Base-by-base conservation (phyloP, 139 green algal species). In the Chloropicon primus region DNA sequence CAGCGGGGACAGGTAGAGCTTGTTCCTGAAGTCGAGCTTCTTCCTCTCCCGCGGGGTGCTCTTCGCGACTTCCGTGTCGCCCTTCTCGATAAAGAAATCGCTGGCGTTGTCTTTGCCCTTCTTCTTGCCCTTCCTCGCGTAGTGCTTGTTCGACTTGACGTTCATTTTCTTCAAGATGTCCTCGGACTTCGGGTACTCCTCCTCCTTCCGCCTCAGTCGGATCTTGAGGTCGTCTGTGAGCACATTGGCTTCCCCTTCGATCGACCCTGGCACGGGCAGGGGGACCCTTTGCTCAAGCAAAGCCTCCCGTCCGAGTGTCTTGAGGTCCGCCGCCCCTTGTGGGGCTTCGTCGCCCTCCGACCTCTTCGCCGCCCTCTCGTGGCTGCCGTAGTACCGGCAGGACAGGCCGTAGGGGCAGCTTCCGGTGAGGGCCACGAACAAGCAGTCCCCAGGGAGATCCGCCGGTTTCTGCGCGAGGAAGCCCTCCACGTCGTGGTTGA, bases 1-100 rank as follows among this genome's bases (percentile, higher is more conserved):
- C 21, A 99, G 84, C 2, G 95, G 95, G 1, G 95, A 95, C 27
- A 98, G 85, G 79, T 96, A 96, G 2, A 89, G 84, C 86, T 97
- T 97, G 22, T 88, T 90, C 1, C 85, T 74, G 26, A 97, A 91
- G 82, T 97, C 92, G 17, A 97, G 23, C 0, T 1, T 28, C 78
- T 83, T 82, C 74, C 76, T 80, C 54, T 85, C 85, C 24, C 23
- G 21, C 22, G 76, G 22, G 53, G 28, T 23, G 10, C 10, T 24
- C 26, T 2, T n/a, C 75, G 71, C 71, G 5, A 26, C 71, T 21
- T 28, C 23, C 21, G 5, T 27, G 24, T 28, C 23, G 71, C 71
- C 23, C 23, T 5, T 26, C 23, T 26, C 23, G 5, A 74, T 21
- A 10, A 25, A 21, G 23, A 27, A 74, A 21, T 74, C 5, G 23